Percentiles rank a stretch among this genome's conserved stretches.
Conservation (phyloP, 2,329 filamentous ascomycete genomes). For the Fusarium neocosmosporiellum region DNA sequence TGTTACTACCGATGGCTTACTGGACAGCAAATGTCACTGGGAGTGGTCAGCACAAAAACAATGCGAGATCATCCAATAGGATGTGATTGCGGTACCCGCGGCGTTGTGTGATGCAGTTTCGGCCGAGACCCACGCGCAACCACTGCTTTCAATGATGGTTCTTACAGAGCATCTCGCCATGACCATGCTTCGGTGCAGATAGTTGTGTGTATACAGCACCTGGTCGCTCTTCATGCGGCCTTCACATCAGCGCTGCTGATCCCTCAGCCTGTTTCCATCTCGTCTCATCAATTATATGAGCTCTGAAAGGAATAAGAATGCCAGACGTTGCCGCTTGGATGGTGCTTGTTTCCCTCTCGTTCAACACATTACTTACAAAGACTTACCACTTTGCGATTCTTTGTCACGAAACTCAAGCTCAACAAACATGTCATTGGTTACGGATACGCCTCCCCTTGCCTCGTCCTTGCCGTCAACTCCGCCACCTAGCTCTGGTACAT, state of each 20-base stretch:
- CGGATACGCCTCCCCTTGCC: neutral
- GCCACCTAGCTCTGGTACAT: neutral
- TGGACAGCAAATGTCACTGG: no score
- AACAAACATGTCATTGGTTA: neutral
- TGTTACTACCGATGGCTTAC: no score
- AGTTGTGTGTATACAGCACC: constrained; percentile 29
- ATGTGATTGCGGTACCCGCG: constrained; percentile 9
- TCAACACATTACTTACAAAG: constrained; percentile 7
- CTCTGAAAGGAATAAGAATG: constrained; percentile 19
- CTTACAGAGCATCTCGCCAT: neutral
- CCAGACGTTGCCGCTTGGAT: neutral
- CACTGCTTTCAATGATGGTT: neutral
- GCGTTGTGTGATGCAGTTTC: neutral
- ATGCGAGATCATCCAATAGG: constrained; percentile 8
- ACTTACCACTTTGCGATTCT: neutral
- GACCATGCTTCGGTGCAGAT: neutral
- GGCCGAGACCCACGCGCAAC: neutral
- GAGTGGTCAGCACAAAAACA: no score
- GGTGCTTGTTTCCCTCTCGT: constrained; percentile 5
- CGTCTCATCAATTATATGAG: neutral
- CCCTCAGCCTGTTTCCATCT: constrained; percentile 2
- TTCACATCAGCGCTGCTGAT: constrained; percentile 4
- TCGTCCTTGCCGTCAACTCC: neutral
- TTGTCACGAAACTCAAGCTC: neutral
- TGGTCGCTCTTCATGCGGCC: constrained; percentile 7